Conservation (phyloP, 169 alveolate species). For the Plasmodium coatneyi region DNA sequence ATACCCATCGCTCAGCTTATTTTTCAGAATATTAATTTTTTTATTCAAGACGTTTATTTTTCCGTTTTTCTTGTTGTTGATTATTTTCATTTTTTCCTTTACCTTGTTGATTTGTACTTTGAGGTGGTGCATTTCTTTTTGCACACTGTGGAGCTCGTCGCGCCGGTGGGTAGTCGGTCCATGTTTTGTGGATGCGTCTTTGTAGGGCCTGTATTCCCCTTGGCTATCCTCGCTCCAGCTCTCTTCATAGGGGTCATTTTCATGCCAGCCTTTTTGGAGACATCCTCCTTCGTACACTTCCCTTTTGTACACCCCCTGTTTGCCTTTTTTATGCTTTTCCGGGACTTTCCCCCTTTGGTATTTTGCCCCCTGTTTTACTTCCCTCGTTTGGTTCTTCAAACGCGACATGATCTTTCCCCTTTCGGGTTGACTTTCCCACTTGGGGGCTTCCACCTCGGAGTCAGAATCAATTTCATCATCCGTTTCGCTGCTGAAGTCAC, state of each 20-base stretch:
- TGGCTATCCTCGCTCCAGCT: background rate
- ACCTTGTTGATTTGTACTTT: background rate
- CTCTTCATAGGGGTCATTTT: background rate
- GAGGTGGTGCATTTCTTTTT: conserved; percentile 12
- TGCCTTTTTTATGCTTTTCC: background rate
- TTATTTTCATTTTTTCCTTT: conserved; percentile 9
- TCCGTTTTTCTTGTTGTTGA: conserved; percentile 20
- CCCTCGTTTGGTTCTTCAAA: background rate
- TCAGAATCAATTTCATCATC: background rate
- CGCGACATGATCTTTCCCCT: background rate
- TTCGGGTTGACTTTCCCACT: background rate
- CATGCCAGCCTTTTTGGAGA: background rate
- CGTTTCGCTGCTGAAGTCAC: background rate
- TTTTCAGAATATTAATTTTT: conserved; percentile 16
- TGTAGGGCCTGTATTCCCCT: background rate
- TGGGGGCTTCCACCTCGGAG: background rate
- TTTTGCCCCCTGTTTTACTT: background rate
- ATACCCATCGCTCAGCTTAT: background rate
- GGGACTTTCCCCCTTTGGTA: background rate
- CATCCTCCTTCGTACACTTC: background rate
- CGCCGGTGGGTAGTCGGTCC: background rate
- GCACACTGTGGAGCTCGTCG: background rate
- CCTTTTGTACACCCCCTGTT: background rate
- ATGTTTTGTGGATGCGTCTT: background rate
- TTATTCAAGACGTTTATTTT: conserved; percentile 28